phyloP scores from a whole-genome alignment of 768 basidiomycete genomes.

The Dendrothele bispora region DNA sequence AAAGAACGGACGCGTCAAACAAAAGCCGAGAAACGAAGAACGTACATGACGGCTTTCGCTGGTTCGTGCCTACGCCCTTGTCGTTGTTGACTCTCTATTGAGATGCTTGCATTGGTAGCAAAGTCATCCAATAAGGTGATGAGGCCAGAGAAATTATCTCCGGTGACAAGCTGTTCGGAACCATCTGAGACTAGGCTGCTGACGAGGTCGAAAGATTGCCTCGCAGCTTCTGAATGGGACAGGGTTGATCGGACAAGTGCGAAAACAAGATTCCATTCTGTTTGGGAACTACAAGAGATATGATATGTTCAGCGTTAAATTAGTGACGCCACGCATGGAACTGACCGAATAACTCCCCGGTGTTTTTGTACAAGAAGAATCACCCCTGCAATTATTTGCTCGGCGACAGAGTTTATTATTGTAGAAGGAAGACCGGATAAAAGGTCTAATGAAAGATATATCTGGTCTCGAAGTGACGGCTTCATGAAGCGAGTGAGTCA shows the following conservation, averaged over 20 bases:
- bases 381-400: constrained; percentile 88
- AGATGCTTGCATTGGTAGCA: constrained; percentile 66
- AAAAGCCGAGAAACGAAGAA: not conserved
- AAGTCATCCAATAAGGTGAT: constrained; percentile 86
- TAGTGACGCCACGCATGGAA: not conserved
- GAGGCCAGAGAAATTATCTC: constrained; percentile 81
- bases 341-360: constrained; percentile 65
- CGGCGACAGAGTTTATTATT: constrained; percentile 83
- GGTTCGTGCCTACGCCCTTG: constrained; percentile 51
- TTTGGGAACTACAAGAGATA: constrained; percentile 64
- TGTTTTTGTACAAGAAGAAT: constrained; percentile 78
- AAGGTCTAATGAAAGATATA: constrained; percentile 92
- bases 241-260: constrained; percentile 85
- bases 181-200: constrained; percentile 61
- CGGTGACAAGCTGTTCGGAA: constrained; percentile 57
- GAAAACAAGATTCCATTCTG: constrained; percentile 94
- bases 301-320: not conserved
- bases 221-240: constrained; percentile 83
- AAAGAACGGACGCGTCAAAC: constrained; percentile 5
- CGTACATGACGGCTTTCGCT: constrained; percentile 52
- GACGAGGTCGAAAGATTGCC: constrained; percentile 81
- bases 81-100: constrained; percentile 57
- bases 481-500: constrained; percentile 27
- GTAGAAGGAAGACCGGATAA: constrained; percentile 75
- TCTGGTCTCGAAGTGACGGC: constrained; percentile 86